Conservation (phyloP, 2,329 filamentous ascomycete genomes). For the Simplicillium aogashimaense region DNA sequence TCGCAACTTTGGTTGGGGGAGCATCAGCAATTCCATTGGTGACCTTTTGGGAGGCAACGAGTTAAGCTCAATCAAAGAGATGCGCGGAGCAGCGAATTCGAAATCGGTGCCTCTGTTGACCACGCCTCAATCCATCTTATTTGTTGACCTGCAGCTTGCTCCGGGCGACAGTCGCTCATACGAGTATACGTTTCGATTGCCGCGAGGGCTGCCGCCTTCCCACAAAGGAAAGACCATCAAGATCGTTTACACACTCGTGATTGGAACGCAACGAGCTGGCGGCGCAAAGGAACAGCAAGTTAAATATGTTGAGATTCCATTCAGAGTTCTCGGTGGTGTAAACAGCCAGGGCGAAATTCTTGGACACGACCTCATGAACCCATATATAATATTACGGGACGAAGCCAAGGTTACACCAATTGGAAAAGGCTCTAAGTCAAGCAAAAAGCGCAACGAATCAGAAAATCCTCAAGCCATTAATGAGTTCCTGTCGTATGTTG, state of each 20-base stretch:
- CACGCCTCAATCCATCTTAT: slow-evolving; percentile 89
- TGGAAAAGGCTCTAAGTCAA: slow-evolving; percentile 14
- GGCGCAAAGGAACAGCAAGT: slow-evolving; percentile 72
- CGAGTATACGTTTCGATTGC: slow-evolving; percentile 77
- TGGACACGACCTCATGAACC: slow-evolving; percentile 88
- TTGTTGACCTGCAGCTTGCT: slow-evolving; percentile 80
- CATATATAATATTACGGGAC: slow-evolving; percentile 82
- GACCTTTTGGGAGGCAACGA: slow-evolving; percentile 80
- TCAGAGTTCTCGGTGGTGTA: slow-evolving; percentile 86
- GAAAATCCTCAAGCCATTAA: slow-evolving; percentile 34
- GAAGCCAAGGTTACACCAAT: slow-evolving; percentile 55
- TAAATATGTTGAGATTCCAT: slow-evolving; percentile 84
- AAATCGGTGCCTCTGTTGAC: slow-evolving; percentile 86
- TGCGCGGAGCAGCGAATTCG: slow-evolving; percentile 78
- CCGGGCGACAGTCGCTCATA: slow-evolving; percentile 85
- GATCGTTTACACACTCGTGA: slow-evolving; percentile 80
- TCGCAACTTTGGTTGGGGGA: slow-evolving; percentile 78
- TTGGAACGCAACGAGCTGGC: slow-evolving; percentile 82
- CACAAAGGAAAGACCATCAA: slow-evolving; percentile 92
- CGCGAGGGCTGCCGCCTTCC: slow-evolving; percentile 79
- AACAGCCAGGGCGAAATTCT: slow-evolving; percentile 81
- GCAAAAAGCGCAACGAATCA: slow-evolving; percentile 15
- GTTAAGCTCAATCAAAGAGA: slow-evolving; percentile 88
- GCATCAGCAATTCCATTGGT: slow-evolving; percentile 76
- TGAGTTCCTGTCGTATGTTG: slow-evolving; percentile 69